phyloP scores from a whole-genome alignment of 1,284 basidiomycete genomes.

The Sporisorium scitamineum region DNA sequence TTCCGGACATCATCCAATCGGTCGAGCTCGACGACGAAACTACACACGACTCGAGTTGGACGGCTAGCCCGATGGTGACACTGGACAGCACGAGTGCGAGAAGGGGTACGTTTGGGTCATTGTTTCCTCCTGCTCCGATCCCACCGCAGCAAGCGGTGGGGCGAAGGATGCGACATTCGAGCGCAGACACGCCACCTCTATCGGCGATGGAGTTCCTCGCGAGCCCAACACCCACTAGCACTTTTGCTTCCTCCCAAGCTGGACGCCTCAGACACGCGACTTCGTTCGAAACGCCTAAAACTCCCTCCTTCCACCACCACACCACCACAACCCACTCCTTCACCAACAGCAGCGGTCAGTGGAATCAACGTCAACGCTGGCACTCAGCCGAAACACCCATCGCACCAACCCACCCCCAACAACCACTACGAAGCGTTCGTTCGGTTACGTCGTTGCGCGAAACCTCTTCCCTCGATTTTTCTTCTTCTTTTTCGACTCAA shows the following conservation, averaged over 20 bases:
- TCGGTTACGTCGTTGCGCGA: slow-evolving; percentile 22
- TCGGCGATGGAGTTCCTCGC: slow-evolving; percentile 28
- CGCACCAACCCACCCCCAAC: not conserved
- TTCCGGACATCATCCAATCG: not conserved
- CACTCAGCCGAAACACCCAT: slow-evolving; percentile 12
- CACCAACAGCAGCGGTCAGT: not conserved
- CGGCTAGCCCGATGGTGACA: not conserved
- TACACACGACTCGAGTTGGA: not conserved
- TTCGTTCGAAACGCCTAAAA: slow-evolving; percentile 12
- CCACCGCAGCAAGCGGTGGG: too few species aligned
- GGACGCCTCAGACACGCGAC: slow-evolving; percentile 8
- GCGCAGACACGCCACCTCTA: slow-evolving; percentile 8
- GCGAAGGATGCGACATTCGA: too few species aligned
- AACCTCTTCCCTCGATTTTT: too few species aligned
- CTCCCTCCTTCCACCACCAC: too few species aligned
- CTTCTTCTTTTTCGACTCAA: too few species aligned
- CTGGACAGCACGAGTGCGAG: not conserved
- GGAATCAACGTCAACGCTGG: slow-evolving; percentile 20
- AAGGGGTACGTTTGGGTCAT: slow-evolving; percentile 20
- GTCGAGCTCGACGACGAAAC: not conserved
- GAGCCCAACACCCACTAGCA: slow-evolving; percentile 3
- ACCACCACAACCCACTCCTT: too few species aligned
- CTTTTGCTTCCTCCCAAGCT: not conserved
- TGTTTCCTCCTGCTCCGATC: not conserved
- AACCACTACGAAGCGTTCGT: not conserved